phyloP scores from a whole-genome alignment of 345 rosid genomes.

The Moricandia moricandioides region DNA sequence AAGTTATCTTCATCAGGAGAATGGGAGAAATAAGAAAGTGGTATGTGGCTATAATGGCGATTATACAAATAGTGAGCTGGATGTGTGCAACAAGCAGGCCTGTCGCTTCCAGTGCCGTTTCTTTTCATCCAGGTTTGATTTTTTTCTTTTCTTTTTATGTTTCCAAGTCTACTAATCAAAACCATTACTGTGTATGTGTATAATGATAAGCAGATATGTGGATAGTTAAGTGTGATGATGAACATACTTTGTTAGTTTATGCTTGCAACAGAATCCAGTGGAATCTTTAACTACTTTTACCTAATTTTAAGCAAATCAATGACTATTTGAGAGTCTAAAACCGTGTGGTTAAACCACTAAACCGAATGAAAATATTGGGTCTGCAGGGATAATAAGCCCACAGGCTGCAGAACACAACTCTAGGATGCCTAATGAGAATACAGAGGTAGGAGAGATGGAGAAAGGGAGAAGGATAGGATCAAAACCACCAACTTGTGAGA shows the following conservation, averaged over 20 bases:
- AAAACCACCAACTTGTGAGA: conserved; percentile 51
- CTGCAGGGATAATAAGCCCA: conserved; percentile 7
- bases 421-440: not conserved
- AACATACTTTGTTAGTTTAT: conserved; percentile 12
- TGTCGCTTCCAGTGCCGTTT: conserved; percentile 43
- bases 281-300: too few species aligned
- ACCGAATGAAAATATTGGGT: not conserved
- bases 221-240: not conserved
- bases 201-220: not conserved
- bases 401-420: not conserved
- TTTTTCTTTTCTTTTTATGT: not conserved
- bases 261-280: conserved; percentile 1
- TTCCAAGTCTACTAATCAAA: not conserved
- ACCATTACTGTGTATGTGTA: conserved; percentile 12
- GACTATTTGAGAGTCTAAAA: conserved; percentile 17
- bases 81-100: conserved; percentile 50
- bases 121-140: conserved; percentile 43
- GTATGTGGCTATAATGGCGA: conserved; percentile 31
- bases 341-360: not conserved
- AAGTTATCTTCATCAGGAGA: conserved; percentile 27
- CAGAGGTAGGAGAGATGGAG: conserved; percentile 18
- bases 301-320: not conserved
- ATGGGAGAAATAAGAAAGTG: conserved; percentile 41
- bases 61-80: conserved; percentile 48
- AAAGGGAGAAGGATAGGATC: conserved; percentile 57